These are phyloP conservation scores for Aspergillus luchuensis DNA, from an alignment of 2,329 filamentous ascomycete genomes.

Conservation along the genomic window DNA sequence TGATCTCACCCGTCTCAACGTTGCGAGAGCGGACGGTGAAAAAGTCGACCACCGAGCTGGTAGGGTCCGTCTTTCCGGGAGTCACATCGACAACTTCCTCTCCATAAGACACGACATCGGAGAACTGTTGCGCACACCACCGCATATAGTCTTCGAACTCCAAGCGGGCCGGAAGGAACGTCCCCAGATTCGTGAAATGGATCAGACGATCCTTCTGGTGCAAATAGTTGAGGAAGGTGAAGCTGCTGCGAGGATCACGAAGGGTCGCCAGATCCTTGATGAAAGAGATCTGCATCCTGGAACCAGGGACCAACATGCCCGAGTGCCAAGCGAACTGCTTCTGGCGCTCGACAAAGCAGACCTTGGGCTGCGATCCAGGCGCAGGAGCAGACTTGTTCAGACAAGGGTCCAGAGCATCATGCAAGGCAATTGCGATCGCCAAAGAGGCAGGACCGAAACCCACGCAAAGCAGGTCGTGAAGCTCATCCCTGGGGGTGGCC, in stretches of 20 bases:
- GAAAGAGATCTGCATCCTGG: conserved; percentile 97
- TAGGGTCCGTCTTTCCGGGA: conserved; percentile 56
- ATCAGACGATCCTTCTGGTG: conserved; percentile 78
- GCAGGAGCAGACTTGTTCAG: conserved; percentile 44
- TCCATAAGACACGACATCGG: conserved; percentile 70
- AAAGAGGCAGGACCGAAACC: conserved; percentile 92
- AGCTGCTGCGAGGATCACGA: conserved; percentile 82
- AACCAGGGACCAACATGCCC: conserved; percentile 89
- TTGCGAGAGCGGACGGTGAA: conserved; percentile 71
- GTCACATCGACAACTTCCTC: conserved; percentile 74
- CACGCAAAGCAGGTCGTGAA: conserved; percentile 85
- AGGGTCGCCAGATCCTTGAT: conserved; percentile 93
- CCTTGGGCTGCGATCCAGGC: conserved; percentile 60
- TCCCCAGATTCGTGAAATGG: conserved; percentile 86
- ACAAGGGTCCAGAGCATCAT: conserved; percentile 67
- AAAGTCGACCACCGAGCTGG: conserved; percentile 57
- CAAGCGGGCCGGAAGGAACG: conserved; percentile 79
- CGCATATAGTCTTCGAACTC: conserved; percentile 96
- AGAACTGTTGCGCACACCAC: conserved; percentile 85
- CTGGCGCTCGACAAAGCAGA: conserved; percentile 88
- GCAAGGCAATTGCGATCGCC: conserved; percentile 82
- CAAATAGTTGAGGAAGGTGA: conserved; percentile 95
- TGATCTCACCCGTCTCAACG: conserved; percentile 48
- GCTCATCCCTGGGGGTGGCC: conserved; percentile 60
- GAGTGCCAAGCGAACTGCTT: conserved; percentile 84